A percentile compares a stretch with the other conserved stretches of the same genome.
phyloP scores from a whole-genome alignment of 2,329 filamentous ascomycete species.

The Pseudophaeomoniella oleicola region DNA sequence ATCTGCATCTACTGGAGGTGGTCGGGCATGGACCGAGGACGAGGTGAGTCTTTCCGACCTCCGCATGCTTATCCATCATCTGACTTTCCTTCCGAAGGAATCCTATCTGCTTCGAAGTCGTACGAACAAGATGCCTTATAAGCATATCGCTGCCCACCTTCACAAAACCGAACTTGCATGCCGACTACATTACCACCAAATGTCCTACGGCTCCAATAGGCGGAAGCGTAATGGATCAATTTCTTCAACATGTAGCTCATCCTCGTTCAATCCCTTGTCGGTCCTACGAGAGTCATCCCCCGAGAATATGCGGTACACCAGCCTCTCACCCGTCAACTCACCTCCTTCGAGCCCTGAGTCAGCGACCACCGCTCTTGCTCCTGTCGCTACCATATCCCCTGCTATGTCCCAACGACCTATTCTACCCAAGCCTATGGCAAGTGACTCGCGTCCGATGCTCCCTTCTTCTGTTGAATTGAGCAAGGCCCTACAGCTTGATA shows the following conservation, averaged over 20 bases:
- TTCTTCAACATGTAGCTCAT: constrained; percentile 46
- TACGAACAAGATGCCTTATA: constrained; percentile 80
- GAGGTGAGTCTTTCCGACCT: constrained; percentile 8
- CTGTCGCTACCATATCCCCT: constrained; percentile 4
- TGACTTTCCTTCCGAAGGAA: constrained; percentile 40
- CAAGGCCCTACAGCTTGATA: constrained; percentile 42
- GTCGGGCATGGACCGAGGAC: constrained; percentile 12
- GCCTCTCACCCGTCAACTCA: constrained; percentile 35
- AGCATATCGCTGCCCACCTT: constrained; percentile 71
- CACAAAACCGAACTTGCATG: constrained; percentile 83
- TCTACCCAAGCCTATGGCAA: constrained; percentile 19
- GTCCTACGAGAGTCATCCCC: constrained; percentile 13
- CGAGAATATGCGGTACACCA: constrained; percentile 16
- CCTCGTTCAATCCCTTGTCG: constrained; percentile 23
- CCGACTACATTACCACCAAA: constrained; percentile 74
- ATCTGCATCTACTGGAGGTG: constrained; percentile 10
- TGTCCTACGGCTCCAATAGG: constrained; percentile 68
- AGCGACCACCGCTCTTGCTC: constrained; percentile 2
- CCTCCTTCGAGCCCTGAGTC: constrained; percentile 13
- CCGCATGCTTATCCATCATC: too few relatives aligned
- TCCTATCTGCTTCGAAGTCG: constrained; percentile 71
- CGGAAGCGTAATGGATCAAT: constrained; percentile 62
- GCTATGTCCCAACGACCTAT: constrained; percentile 16
- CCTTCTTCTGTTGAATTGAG: constrained; percentile 10
- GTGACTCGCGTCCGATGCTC: constrained; percentile 26